Evolutionary conservation across 352 stramenopile species (phyloP), one percentile per base, ranked within the genome.

Genomic region (Thalassiosira oceanica): DNA sequence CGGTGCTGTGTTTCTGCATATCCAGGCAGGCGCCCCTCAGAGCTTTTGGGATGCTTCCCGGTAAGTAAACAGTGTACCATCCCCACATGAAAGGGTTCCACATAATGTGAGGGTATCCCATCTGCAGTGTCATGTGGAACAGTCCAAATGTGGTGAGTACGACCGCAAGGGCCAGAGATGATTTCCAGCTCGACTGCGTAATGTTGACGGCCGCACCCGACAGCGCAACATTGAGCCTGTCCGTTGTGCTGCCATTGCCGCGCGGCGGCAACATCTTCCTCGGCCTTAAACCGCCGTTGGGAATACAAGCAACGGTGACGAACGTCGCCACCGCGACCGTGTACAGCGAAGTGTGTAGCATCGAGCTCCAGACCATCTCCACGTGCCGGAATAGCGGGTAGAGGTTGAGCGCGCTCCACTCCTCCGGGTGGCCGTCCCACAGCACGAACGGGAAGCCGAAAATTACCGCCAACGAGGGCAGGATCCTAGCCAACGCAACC

Each of bases 41-140:
- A 2, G 61, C 27, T 11, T 4, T 0, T 4, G 23, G 16, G 10
- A 73, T 61, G 20, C 56, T 33, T 4, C 36, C 8, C 7, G 67
- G 67, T 0, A 62, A 23, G 44, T 78, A 74, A 3, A 78, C 61
- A 6, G 36, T 28, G 43, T 78, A 74, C 60, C 53, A 73, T 15
- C 67, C 67, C 67, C 67, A 78, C 15, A 74, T 63, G 31, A 72
- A 71, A 0, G 67, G 67, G 45, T 78, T 78, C 67, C 67, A 78
- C 10, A 66, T n/a, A 1, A 39, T 21, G 1, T 36, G 48, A 23
- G 67, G 67, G 11, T 45, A 48, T 13, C 60, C 52, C 53, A 78
- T 78, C 27, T 78, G 67, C 16, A 78, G 48, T 1, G 37, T 42
- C 60, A 71, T 62, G 10, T 69, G 39, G 23, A 61, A 41, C 5